phyloP scores from a whole-genome alignment of 2,329 filamentous ascomycete species.

The Beauveria sp. region DNA sequence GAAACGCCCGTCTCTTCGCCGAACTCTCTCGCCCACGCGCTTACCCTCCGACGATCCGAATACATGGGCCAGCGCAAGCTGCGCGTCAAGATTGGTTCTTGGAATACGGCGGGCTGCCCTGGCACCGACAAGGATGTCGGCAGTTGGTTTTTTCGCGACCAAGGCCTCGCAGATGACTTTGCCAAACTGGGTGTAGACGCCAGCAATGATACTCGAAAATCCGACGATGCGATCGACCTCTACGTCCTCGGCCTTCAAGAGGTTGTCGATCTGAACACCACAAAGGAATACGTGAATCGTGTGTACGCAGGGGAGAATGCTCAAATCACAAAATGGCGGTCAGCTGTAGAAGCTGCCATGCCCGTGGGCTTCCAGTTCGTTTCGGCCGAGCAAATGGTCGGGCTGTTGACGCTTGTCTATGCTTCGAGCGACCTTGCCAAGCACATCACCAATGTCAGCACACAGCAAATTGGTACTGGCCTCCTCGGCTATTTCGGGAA shows the following conservation, averaged over 20 bases:
- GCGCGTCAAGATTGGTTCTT: constrained; percentile 83
- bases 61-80: constrained; percentile 69
- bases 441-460: constrained; percentile 74
- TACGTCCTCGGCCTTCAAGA: constrained; percentile 96
- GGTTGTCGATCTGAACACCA: constrained; percentile 75
- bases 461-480: constrained; percentile 77
- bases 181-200: constrained; percentile 42
- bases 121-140: constrained; percentile 83
- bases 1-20: constrained; percentile 39
- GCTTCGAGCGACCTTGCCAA: constrained; percentile 69
- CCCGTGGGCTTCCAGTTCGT: constrained; percentile 71
- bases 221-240: constrained; percentile 61
- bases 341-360: constrained; percentile 63
- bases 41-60: constrained; percentile 69
- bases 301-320: constrained; percentile 62
- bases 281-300: constrained; percentile 66
- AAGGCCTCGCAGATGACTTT: constrained; percentile 59
- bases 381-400: constrained; percentile 77
- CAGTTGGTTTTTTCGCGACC: constrained; percentile 77
- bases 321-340: constrained; percentile 72
- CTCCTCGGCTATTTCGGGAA: constrained; percentile 92
- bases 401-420: constrained; percentile 77
- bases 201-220: constrained; percentile 22
- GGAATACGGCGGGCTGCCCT: constrained; percentile 85
- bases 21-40: constrained; percentile 52